A percentile compares a stretch with the other conserved stretches of the same genome.
Conservation (phyloP, 139 green algal species). For the Chlamydomonas urium region DNA sequence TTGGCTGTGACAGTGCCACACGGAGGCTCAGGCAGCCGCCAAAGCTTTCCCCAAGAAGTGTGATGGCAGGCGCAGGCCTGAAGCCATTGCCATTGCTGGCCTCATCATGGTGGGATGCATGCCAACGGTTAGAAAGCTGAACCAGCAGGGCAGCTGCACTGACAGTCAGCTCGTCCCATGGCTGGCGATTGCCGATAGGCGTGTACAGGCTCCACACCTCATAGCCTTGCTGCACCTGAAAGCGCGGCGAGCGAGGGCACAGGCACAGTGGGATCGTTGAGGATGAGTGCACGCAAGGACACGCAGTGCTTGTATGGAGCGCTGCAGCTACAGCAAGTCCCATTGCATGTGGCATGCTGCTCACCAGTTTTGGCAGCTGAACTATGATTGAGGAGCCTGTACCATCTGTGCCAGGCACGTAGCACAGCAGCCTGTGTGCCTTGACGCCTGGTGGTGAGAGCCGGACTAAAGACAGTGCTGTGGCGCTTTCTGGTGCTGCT, state of each 20-base stretch:
- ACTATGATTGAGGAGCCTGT: constrained; percentile 57
- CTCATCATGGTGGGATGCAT: neutral
- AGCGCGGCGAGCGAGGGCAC: too few relatives aligned
- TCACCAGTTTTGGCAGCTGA: constrained; percentile 39
- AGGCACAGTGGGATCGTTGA: too few relatives aligned
- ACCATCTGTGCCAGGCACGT: constrained; percentile 65
- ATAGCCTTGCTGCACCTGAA: too few relatives aligned
- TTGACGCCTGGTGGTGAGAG: too few relatives aligned
- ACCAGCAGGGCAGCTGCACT: constrained; percentile 9
- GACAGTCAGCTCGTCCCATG: constrained; percentile 45
- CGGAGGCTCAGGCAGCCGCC: constrained; percentile 62
- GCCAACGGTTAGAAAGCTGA: constrained; percentile 6
- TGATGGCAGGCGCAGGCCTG: constrained; percentile 13
- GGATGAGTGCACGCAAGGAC: too few relatives aligned
- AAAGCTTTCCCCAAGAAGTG: constrained; percentile 70
- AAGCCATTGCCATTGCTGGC: neutral
- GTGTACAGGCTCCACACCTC: constrained; percentile 54
- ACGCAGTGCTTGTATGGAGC: too few relatives aligned
- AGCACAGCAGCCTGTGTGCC: too few relatives aligned
- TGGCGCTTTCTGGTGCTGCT: too few relatives aligned
- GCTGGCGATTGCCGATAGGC: constrained; percentile 35
- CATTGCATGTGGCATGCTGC: too few relatives aligned
- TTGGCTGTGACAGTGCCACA: constrained; percentile 40
- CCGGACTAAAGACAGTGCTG: too few relatives aligned
- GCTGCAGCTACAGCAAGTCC: too few relatives aligned